Conservation (phyloP, 495 filamentous ascomycete genomes). For the Penicillium antarcticum region DNA sequence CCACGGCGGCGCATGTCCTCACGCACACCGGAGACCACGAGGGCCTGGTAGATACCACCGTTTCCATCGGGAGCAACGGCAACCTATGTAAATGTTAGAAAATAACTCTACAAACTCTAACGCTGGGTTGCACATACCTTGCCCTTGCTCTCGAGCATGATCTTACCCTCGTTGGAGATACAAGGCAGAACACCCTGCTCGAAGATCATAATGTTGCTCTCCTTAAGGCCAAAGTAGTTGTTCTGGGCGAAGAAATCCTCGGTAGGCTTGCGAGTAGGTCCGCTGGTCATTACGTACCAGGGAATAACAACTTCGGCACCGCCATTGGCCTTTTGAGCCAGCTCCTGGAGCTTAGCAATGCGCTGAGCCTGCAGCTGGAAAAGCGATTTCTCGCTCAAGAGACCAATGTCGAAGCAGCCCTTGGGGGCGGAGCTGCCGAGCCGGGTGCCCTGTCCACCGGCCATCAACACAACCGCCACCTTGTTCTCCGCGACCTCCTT, state of each 20-base stretch:
- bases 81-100: slow-evolving; percentile 45
- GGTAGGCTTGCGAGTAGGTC: slow-evolving; percentile 88
- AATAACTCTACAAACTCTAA: not conserved
- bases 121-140: slow-evolving; percentile 50
- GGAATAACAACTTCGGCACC: slow-evolving; percentile 72
- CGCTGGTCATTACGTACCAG: slow-evolving; percentile 99
- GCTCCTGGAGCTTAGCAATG: slow-evolving; percentile 78
- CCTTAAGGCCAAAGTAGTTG: slow-evolving; percentile 82
- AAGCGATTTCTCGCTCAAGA: slow-evolving; percentile 87
- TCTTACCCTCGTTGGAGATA: slow-evolving; percentile 97
- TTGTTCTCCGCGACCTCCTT: slow-evolving; percentile 83
- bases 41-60: slow-evolving; percentile 92
- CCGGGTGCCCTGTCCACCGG: slow-evolving; percentile 93
- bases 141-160: slow-evolving; percentile 84
- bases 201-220: slow-evolving; percentile 87
- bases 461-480: slow-evolving; percentile 95
- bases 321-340: slow-evolving; percentile 70
- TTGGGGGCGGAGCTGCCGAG: slow-evolving; percentile 94
- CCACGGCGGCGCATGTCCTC: slow-evolving; percentile 85
- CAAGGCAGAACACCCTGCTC: slow-evolving; percentile 97
- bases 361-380: slow-evolving; percentile 97
- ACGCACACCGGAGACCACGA: slow-evolving; percentile 77
- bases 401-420: slow-evolving; percentile 92
- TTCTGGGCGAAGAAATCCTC: slow-evolving; percentile 90
- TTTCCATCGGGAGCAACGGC: slow-evolving; percentile 99